Evolutionary conservation across 2,329 filamentous ascomycete species (phyloP), one percentile per base, ranked within the genome.

Genomic region (Ilyonectria robusta): DNA sequence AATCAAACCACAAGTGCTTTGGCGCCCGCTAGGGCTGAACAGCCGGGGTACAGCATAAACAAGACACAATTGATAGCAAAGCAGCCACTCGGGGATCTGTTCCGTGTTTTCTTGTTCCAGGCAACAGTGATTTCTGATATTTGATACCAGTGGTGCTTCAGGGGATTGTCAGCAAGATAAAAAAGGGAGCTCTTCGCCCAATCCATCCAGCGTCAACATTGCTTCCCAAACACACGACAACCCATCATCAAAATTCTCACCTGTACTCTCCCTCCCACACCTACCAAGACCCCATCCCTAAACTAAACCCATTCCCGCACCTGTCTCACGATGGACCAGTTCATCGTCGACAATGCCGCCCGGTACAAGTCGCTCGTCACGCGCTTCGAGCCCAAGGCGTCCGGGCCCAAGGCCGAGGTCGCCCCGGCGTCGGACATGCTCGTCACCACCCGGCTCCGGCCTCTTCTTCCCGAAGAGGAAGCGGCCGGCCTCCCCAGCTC

Each of bases 391-490:
- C 77, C 78, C 35, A 71, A 63, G 33, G 15, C 59, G n/a, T 15
- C 54, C n/a, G 64, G 64, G 33, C 29, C 53, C 9, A 53, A 40
- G 6, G 46, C 50, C 15, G 65, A 71, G 15, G 54, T 26, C 9
- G 59, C 54, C 10, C 19, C 68, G 13, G 72, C 66, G 2, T 57
- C 70, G 3, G 76, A 81, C 42, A 80, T 83, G 47, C 70, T 80
- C 17, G 81, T 84, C 15, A 75, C 78, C 26, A 73, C 79, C n/a
- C 72, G 81, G 1, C 71, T 84, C 35, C 77, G 81, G 2, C 82
- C 81, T 0, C 73, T 82, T 57, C 68, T 81, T 0, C 73, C 78
- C 0, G 79, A 83, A 0, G 82, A 83, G 50, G 79, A 82, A 0
- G 82, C 83, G 48, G 71, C 74, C 0, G 79, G 77, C 7, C 78